These are phyloP conservation scores for Rhizopogon sp. DNA, from an alignment of 768 basidiomycete species.

Conservation along the genomic window DNA sequence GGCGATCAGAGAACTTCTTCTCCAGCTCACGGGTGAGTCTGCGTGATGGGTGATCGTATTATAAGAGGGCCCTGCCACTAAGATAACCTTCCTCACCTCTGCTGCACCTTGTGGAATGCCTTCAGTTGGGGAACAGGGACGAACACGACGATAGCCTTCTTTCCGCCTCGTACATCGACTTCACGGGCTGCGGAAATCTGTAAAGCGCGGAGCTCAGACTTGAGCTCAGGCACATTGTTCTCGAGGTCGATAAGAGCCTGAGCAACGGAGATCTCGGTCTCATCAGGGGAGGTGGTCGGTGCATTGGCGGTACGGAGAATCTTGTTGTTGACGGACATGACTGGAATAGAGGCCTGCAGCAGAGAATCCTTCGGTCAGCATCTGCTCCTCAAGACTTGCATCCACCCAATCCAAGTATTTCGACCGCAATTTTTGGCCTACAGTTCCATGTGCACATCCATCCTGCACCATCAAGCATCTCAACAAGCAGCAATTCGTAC, in stretches of 20 bases:
- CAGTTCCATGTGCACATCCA: constrained; percentile 17
- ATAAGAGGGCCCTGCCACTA: not conserved
- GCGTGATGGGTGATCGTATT: constrained; percentile 8
- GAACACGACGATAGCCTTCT: constrained; percentile 99
- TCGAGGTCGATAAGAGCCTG: constrained; percentile 98
- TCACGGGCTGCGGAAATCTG: constrained; percentile 99
- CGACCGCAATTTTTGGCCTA: constrained; percentile 10
- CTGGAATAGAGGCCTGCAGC: constrained; percentile 17
- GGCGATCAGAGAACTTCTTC: constrained; percentile 99
- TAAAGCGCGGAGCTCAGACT: constrained; percentile 89
- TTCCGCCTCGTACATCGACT: constrained; percentile 98
- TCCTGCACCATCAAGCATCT: constrained; percentile 6
- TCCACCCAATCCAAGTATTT: constrained; percentile 48
- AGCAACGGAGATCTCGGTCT: constrained; percentile 86
- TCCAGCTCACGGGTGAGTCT: constrained; percentile 98
- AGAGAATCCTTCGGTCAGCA: constrained; percentile 30
- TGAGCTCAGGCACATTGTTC: constrained; percentile 97
- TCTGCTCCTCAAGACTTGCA: constrained; percentile 37
- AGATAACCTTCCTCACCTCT: constrained; percentile 49
- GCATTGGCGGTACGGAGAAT: constrained; percentile 96
- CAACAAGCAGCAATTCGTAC: constrained; percentile 36
- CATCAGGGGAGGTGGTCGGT: constrained; percentile 82
- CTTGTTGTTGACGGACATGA: constrained; percentile 80
- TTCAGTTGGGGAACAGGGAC: constrained; percentile 96
- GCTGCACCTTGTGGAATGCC: constrained; percentile 98